Percentiles rank a stretch among this genome's conserved stretches.
Evolutionary conservation across 345 rosid genomes (phyloP).

Genomic region (Syzygium aqueum): DNA sequence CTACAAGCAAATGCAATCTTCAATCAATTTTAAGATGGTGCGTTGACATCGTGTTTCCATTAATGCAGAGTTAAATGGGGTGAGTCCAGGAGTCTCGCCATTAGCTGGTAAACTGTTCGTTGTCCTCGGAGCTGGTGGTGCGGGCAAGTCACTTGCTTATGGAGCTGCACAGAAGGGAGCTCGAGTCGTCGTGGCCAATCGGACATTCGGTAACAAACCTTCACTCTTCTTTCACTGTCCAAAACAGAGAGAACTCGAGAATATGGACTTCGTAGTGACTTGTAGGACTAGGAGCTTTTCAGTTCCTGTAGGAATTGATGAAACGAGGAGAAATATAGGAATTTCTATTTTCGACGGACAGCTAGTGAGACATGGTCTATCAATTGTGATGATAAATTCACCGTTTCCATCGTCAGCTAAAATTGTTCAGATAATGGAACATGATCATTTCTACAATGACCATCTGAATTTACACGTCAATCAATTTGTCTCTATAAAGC

Average conservation of each 20-base stretch:
- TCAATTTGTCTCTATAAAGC: not conserved
- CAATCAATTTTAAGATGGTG: not conserved
- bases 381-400: not conserved
- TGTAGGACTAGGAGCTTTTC: not conserved
- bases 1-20: not conserved
- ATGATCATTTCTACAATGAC: not conserved
- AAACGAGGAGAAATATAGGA: not conserved
- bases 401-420: not conserved
- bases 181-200: constrained; percentile 31
- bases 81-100: constrained; percentile 13
- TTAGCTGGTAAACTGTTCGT: constrained; percentile 30
- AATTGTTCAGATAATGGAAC: not conserved
- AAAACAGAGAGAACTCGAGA: not conserved
- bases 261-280: not conserved
- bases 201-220: constrained; percentile 19
- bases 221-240: not conserved
- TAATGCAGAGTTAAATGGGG: constrained; percentile 12
- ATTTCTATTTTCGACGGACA: not conserved
- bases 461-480: not conserved
- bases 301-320: not conserved
- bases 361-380: not conserved
- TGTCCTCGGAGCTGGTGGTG: constrained; percentile 37
- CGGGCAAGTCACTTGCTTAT: constrained; percentile 40
- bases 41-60: not conserved
- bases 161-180: constrained; percentile 42